Evolutionary conservation across 148 eudicot genomes (phyloP), one percentile per base, ranked within the genome.

Genomic region (Euryodendron excelsum): DNA sequence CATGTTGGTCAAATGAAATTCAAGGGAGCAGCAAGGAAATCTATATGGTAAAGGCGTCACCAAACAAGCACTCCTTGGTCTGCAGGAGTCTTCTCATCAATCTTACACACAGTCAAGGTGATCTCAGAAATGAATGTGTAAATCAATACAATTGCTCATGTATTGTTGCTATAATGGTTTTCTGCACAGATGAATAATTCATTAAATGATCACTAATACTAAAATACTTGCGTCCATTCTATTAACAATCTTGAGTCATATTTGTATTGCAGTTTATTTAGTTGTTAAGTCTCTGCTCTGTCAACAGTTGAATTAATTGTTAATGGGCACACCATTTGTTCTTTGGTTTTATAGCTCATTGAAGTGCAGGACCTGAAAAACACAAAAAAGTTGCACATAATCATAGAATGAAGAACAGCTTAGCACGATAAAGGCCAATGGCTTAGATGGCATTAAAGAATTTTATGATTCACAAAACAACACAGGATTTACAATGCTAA

Each of bases 1-100:
- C 1, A 39, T 10, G 73, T 48, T 27, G 73, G 73, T 45, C n/a
- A 69, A 69, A 69, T 17, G 23, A 45, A 69, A 69, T 69, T 45
- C 12, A 15, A 55, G 5, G 60, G 5, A 55, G 5, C 23, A 21
- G 45, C 9, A 9, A 41, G 45, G 45, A 55, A 23, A 55, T 18
- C 23, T 55, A 18, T 21, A 67, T 30, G 11, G 72, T 18, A 67
- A 37, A 15, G 3, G 28, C n/a, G 25, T 21, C 5, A 15, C 50
- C 50, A 21, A 18, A 15, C 44, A 21, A 39, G 18, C 71, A 7
- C 23, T 39, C 30, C 50, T 67, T 67, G 50, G 72, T 67, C 30
- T 18, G 0, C 20, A 4, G n/a, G 30, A 67, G 15, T 67, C 50
- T 67, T 66, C 71, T 67, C 6, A 67, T 67, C 44, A 4, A n/a